Evolutionary conservation across 768 basidiomycete genomes (phyloP), one percentile per base, ranked within the genome.

Genomic region (Tylopilus rubrobrunneus): DNA sequence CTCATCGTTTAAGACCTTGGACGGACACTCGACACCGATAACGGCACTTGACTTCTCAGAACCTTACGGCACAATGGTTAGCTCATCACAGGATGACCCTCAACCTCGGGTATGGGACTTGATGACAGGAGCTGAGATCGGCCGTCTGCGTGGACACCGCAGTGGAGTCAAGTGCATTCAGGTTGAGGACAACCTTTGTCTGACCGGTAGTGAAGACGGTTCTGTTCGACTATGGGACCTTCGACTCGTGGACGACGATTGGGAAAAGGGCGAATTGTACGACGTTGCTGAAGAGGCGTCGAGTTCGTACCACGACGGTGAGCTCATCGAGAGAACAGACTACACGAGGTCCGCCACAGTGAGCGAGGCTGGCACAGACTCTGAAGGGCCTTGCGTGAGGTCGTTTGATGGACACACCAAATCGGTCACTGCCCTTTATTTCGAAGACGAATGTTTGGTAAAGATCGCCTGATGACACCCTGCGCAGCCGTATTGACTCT

Each of bases 31-130:
- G 1, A 84, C 85, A 1, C 88, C 91, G 0, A 85, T 99, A 59
- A 85, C 86, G 0, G 85, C 93, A 1, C 80, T 99, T 19, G 97
- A 99, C 72, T 92, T 98, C 64, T 92, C 91, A 10, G 96, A 98
- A 66, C 97, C 97, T 6, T 99, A 99, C 62, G 96, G 94, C 15
- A 89, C 86, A 10, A 82, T 98, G 34, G 93, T 98, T 55, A 90
- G 84, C 48, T 87, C 93, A 1, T 87, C 92, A 1, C 84, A 83
- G 56, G 89, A 92, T 48, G 96, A 97, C 61, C 75, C 86, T 12
- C 83, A 89, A 52, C 93, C 94, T 2, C 85, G 89, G 7, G 87
- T 98, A 14, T 99, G 94, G 96, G 97, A 99, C 70, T 76, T 99
- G 17, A 82, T 95, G 58, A 82, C 86, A 29, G 97, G 95, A 10